Percentiles rank a stretch among this genome's conserved stretches.
Conservation (phyloP, 2,329 filamentous ascomycete genomes). For the Huntiella moniliformis region DNA sequence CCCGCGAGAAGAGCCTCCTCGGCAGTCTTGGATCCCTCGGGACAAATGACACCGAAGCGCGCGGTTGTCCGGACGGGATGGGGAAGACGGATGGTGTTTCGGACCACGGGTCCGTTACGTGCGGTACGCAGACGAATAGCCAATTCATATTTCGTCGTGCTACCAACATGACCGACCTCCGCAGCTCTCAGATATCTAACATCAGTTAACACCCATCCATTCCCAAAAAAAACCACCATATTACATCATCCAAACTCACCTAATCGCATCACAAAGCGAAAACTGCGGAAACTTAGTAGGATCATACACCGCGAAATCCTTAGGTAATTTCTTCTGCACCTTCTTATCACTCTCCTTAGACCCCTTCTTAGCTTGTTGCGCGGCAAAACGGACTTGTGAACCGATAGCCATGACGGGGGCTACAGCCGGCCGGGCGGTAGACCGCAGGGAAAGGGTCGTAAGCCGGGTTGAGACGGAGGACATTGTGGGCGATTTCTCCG, state of each 20-base stretch:
- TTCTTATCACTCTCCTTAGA: conserved; percentile 22
- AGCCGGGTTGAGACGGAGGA: background rate
- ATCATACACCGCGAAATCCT: conserved; percentile 47
- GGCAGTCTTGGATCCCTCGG: conserved; percentile 58
- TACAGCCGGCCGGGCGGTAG: background rate
- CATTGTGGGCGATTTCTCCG: background rate
- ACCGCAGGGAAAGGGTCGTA: conserved; percentile 1
- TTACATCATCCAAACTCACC: conserved; percentile 29
- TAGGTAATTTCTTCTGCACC: conserved; percentile 40
- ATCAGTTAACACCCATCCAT: conserved; percentile 1
- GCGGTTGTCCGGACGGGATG: conserved; percentile 79
- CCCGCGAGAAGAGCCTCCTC: conserved; percentile 59
- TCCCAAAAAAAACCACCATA: background rate
- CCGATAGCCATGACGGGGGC: background rate
- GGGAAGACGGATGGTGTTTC: conserved; percentile 73
- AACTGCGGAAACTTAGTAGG: conserved; percentile 49
- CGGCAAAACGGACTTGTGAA: conserved; percentile 11
- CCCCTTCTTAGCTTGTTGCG: conserved; percentile 11
- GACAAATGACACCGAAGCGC: conserved; percentile 76
- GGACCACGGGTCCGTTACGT: conserved; percentile 72
- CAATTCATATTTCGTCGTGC: conserved; percentile 70
- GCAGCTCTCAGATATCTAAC: conserved; percentile 48
- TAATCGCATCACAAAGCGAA: conserved; percentile 79
- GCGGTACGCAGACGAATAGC: conserved; percentile 64
- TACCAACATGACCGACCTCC: conserved; percentile 68